Conservation (phyloP, 2,329 filamentous ascomycete species). For the Ophiosphaerella narmari region DNA sequence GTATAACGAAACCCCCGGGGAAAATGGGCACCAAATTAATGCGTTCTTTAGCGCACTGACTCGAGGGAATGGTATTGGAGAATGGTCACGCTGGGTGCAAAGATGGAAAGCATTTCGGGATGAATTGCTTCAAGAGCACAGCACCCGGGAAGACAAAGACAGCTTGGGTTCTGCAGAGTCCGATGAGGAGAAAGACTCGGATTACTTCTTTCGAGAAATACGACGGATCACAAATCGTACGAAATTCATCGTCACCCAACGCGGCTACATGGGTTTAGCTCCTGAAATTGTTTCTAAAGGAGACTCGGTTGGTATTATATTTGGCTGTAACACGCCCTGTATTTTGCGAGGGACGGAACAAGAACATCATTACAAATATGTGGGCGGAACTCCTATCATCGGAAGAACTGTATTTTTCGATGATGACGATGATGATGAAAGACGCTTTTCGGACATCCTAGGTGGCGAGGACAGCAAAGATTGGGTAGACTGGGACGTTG, state of each 20-base stretch:
- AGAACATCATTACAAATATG: background rate
- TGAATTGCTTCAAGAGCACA: background rate
- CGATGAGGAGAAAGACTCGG: background rate
- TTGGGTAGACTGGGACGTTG: conserved; percentile 6
- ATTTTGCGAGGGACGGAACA: background rate
- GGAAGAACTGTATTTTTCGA: background rate
- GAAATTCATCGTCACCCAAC: conserved; percentile 5
- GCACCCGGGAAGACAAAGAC: background rate
- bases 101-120: background rate
- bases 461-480: background rate
- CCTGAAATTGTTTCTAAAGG: background rate
- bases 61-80: background rate
- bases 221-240: background rate
- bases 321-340: conserved; percentile 6
- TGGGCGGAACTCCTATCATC: background rate
- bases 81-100: background rate
- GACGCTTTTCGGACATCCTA: background rate
- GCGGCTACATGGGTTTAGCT: conserved; percentile 7
- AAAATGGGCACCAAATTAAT: background rate
- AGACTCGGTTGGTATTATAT: conserved; percentile 5
- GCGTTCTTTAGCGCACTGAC: background rate
- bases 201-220: background rate
- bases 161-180: too few relatives aligned
- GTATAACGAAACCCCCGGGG: background rate
- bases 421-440: background rate